Base-by-base conservation (phyloP, 2,329 filamentous ascomycete genomes). In the Periglandula ipomoeae region DNA sequence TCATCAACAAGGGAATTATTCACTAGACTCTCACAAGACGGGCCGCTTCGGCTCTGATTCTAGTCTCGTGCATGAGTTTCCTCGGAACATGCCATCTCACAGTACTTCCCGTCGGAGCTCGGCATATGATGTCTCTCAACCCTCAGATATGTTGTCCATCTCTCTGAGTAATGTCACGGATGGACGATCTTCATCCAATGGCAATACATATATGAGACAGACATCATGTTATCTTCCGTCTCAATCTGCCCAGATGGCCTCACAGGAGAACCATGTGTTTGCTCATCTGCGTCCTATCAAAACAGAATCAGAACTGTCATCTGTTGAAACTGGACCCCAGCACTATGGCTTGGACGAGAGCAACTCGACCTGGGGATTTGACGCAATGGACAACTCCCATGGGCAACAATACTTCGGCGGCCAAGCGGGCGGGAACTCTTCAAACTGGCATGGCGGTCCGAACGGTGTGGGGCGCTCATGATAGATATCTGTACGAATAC, bases 81-180 rank as follows among this genome's bases (percentile, higher is more conserved):
- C 57, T 9, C 54, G 57, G 41, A 55, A 58, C 19, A 59, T 60
- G 58, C 55, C 56, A 5, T 41, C 52, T n/a, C 44, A 57, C 7
- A 51, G 51, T 35, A 11, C 52, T 10, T 50, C 52, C 9, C 44
- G 54, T 47, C 53, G 55, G 15, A 52, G 53, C 34, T 58, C 58
- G 23, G 44, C 52, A 5, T 57, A 56, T 23, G 58, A 60, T 5
- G 42, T 47, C 11, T 9, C 50, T 3, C 50, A 51, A n/a, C 30
- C 51, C 13, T 38, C 56, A 9, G 55, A 55, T n/a, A 42, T 58
- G 43, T 38, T 51, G 9, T 30, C 34, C 10, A 42, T 56, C 37
- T 13, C 51, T 15, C 45, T 56, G 15, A 45, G 46, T 13, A 32
- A 50, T 3, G 45, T 52, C 15, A 26, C 48, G 4, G 56, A 57